A percentile compares a stretch with the other conserved stretches of the same genome.
Conservation (phyloP, 202 grass and related monocot species). For the Saccharum hybrid region DNA sequence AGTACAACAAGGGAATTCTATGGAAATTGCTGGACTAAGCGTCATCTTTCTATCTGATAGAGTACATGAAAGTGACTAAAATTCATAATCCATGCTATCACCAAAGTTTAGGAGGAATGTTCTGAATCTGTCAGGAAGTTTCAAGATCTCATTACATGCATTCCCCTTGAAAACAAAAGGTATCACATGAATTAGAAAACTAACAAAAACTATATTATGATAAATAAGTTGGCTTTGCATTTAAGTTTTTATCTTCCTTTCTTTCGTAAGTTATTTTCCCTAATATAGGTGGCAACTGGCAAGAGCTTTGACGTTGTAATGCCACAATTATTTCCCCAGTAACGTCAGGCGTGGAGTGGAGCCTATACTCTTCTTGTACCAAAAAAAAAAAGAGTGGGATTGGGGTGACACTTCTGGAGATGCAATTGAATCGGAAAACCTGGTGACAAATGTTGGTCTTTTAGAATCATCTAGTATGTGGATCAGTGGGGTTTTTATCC, state of each 20-base stretch:
- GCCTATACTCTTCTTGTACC: background rate
- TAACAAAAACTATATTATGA: slow-evolving; percentile 13
- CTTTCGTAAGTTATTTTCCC: background rate
- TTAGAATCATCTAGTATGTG: too few relatives aligned
- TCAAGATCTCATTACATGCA: slow-evolving; percentile 18
- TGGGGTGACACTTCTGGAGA: background rate
- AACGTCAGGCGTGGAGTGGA: background rate
- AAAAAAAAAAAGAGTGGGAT: background rate
- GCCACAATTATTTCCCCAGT: slow-evolving; percentile 3
- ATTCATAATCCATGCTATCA: background rate
- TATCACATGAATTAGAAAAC: background rate
- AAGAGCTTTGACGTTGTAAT: slow-evolving; percentile 24
- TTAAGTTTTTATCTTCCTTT: background rate
- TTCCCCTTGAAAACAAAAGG: background rate
- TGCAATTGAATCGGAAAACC: background rate
- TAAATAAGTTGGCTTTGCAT: slow-evolving; percentile 11
- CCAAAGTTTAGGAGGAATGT: background rate
- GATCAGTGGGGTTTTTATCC: too few relatives aligned
- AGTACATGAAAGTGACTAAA: background rate
- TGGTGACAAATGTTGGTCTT: background rate
- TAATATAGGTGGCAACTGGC: background rate
- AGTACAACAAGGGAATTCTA: background rate
- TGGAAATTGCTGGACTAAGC: slow-evolving; percentile 21
- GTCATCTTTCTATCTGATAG: background rate
- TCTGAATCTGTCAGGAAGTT: background rate